Conservation (phyloP, 805 yeast genomes). For the Myxozyma lipomycoides region DNA sequence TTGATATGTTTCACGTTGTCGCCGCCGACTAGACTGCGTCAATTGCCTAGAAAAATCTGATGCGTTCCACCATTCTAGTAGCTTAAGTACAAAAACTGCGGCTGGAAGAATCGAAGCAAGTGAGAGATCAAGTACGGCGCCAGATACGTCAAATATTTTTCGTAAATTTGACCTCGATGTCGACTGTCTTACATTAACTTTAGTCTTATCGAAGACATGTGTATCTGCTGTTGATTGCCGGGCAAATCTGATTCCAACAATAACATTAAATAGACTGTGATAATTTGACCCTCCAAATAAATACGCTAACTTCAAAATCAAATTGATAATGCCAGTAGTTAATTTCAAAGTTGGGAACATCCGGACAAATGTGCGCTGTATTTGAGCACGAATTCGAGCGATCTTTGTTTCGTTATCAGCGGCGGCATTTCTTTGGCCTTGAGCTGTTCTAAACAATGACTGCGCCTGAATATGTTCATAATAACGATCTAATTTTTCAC, state of each 20-base stretch:
- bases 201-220: neutral
- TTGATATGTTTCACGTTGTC: conserved; percentile 11
- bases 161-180: neutral
- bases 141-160: neutral
- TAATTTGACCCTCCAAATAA: conserved; percentile 63
- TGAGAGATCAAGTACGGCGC: conserved; percentile 13
- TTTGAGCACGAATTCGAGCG: conserved; percentile 32
- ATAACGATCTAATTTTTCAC: conserved; percentile 60
- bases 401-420: conserved; percentile 7
- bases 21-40: conserved; percentile 20
- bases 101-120: conserved; percentile 59
- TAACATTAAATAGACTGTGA: conserved; percentile 56
- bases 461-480: conserved; percentile 63
- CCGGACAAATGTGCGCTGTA: conserved; percentile 45
- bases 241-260: conserved; percentile 62
- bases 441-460: conserved; percentile 48
- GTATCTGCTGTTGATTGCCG: conserved; percentile 42
- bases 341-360: conserved; percentile 59
- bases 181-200: neutral
- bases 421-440: conserved; percentile 30
- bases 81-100: conserved; percentile 74
- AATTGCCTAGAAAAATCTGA: conserved; percentile 64
- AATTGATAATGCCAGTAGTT: conserved; percentile 45
- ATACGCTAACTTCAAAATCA: conserved; percentile 59
- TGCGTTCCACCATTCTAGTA: conserved; percentile 90